Conservation (phyloP, 306 rosid genomes). For the Vicia faba region DNA sequence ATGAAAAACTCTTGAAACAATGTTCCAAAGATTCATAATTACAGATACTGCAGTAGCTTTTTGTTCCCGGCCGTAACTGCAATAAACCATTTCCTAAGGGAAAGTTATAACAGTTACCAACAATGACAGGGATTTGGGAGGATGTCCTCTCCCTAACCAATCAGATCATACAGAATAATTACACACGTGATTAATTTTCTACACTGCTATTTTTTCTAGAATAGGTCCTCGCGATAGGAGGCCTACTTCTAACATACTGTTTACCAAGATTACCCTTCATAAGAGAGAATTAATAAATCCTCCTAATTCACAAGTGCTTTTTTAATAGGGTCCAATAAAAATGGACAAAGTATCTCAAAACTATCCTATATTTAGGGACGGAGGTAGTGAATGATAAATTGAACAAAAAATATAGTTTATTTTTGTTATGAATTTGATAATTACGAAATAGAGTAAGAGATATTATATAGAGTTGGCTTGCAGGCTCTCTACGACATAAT, state of each 20-base stretch:
- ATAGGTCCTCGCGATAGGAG: neutral
- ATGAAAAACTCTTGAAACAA: neutral
- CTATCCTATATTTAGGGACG: neutral
- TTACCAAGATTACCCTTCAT: neutral
- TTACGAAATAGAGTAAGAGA: neutral
- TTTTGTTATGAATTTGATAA: neutral
- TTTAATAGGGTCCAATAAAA: neutral
- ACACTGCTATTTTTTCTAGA: neutral
- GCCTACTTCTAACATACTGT: neutral
- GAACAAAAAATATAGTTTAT: neutral
- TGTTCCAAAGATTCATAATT: too few species aligned
- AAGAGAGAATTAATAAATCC: neutral
- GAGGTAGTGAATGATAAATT: neutral
- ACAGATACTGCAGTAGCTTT: too few species aligned
- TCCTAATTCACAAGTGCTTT: neutral
- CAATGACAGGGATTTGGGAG: constrained; percentile 1
- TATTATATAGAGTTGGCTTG: constrained; percentile 1
- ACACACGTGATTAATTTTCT: neutral
- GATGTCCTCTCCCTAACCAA: neutral
- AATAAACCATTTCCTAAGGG: too few species aligned
- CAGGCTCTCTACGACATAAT: neutral
- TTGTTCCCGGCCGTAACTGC: too few species aligned
- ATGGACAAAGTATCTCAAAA: neutral
- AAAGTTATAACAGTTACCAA: neutral
- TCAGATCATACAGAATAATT: neutral